phyloP scores from a whole-genome alignment of 176 grass and related monocot species.

The Carex littledalei region DNA sequence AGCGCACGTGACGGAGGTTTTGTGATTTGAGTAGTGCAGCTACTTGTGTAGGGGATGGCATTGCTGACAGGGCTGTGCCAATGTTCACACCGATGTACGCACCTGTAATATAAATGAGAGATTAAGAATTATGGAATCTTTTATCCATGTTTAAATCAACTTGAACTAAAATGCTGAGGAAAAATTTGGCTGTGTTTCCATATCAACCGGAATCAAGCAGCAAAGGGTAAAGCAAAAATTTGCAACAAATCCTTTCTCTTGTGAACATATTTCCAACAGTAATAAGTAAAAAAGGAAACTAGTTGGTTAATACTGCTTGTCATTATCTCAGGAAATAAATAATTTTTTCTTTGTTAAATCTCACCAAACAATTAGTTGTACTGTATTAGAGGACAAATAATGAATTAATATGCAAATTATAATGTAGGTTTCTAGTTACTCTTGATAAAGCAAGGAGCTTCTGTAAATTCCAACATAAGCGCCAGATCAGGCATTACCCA shows the following conservation, averaged over 20 bases:
- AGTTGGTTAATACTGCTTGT: too few relatives aligned
- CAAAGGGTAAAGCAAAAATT: not conserved
- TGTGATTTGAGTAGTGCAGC: conserved; percentile 72
- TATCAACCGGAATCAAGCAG: not conserved
- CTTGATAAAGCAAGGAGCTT: not conserved
- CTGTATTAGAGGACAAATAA: not conserved
- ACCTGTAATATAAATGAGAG: conserved; percentile 31
- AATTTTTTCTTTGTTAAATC: not conserved
- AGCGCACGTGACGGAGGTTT: conserved; percentile 66
- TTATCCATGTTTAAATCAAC: not conserved
- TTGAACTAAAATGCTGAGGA: not conserved
- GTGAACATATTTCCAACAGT: not conserved
- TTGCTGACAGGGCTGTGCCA: conserved; percentile 71
- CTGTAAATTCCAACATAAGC: not conserved
- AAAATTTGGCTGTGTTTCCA: not conserved
- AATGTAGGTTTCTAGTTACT: not conserved
- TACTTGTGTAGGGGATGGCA: conserved; percentile 75
- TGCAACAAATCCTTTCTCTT: too few relatives aligned
- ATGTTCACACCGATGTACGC: conserved; percentile 89
- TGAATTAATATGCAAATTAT: not conserved
- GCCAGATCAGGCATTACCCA: too few relatives aligned
- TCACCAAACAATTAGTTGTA: not conserved
- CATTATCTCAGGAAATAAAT: not conserved
- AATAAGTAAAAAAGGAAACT: not conserved
- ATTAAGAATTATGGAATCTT: conserved; percentile 7